Evolutionary conservation across 495 filamentous ascomycete species (phyloP).

Genomic region (Aspergillus coremiiformis): DNA sequence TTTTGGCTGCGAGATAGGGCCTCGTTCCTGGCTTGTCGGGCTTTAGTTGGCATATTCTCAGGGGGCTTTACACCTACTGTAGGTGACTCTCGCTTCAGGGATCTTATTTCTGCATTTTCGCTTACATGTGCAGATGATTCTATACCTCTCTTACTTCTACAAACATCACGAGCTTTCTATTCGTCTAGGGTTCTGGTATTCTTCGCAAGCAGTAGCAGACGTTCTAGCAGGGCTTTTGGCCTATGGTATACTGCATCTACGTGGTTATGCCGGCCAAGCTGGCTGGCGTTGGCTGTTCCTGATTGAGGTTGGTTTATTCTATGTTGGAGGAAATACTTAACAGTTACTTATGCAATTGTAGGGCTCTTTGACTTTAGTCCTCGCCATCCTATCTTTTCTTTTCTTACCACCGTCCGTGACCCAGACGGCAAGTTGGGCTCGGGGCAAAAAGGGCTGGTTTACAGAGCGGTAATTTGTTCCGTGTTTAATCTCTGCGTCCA

Average conservation of each 20-base stretch:
- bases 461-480: slow-evolving; percentile 42
- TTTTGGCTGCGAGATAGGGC: slow-evolving; percentile 49
- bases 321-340: neutral
- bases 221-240: slow-evolving; percentile 43
- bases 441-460: slow-evolving; percentile 68
- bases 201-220: slow-evolving; percentile 43
- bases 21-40: slow-evolving; percentile 55
- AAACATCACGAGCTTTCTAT: slow-evolving; percentile 56
- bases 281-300: slow-evolving; percentile 39
- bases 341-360: slow-evolving; percentile 1
- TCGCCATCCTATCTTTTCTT: slow-evolving; percentile 54
- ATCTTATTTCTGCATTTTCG: neutral
- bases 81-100: slow-evolving; percentile 45
- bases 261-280: slow-evolving; percentile 20
- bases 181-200: slow-evolving; percentile 57
- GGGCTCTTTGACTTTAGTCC: slow-evolving; percentile 40
- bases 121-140: slow-evolving; percentile 21
- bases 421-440: slow-evolving; percentile 56
- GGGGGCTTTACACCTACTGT: slow-evolving; percentile 43
- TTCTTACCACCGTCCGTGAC: slow-evolving; percentile 59
- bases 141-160: slow-evolving; percentile 70
- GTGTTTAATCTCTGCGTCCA: neutral
- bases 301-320: slow-evolving; percentile 27
- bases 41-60: slow-evolving; percentile 59
- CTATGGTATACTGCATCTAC: slow-evolving; percentile 42